These are phyloP conservation scores for Cinnamomum chago DNA, from an alignment of 164 flowering plant species.

Conservation along the genomic window DNA sequence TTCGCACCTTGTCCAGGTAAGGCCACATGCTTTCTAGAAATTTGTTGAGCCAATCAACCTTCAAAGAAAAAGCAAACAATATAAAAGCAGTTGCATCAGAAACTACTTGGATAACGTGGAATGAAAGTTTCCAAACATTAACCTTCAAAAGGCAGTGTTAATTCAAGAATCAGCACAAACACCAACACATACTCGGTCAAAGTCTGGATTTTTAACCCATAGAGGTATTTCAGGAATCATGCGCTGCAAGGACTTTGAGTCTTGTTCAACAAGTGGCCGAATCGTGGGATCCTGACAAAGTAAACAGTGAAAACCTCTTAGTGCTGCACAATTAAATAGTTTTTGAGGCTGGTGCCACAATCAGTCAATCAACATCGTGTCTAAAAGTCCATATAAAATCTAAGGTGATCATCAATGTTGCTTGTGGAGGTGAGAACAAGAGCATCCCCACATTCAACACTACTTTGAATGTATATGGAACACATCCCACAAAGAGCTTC, in stretches of 20 bases:
- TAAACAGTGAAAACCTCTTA: background rate
- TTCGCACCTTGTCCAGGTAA: constrained; percentile 81
- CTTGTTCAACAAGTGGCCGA: constrained; percentile 84
- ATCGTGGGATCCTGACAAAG: constrained; percentile 58
- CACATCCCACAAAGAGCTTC: no score
- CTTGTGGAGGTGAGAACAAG: no score
- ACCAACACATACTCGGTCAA: constrained; percentile 66
- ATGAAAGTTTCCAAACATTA: no score
- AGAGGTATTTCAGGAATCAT: constrained; percentile 85
- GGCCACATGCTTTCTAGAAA: constrained; percentile 88
- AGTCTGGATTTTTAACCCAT: constrained; percentile 95
- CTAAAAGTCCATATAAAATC: no score
- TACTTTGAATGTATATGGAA: no score
- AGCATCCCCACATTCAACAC: no score
- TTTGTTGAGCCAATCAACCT: constrained; percentile 97
- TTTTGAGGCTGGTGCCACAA: no score
- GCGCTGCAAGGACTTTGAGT: constrained; percentile 47
- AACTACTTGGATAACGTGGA: background rate
- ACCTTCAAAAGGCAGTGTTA: background rate
- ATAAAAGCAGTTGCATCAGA: constrained; percentile 6
- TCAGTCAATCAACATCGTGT: no score
- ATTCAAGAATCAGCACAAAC: background rate
- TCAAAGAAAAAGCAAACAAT: constrained; percentile 6
- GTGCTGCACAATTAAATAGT: background rate
- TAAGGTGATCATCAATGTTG: no score